phyloP scores from a whole-genome alignment of 176 grass and related monocot species.

The Oryza australiensis region DNA sequence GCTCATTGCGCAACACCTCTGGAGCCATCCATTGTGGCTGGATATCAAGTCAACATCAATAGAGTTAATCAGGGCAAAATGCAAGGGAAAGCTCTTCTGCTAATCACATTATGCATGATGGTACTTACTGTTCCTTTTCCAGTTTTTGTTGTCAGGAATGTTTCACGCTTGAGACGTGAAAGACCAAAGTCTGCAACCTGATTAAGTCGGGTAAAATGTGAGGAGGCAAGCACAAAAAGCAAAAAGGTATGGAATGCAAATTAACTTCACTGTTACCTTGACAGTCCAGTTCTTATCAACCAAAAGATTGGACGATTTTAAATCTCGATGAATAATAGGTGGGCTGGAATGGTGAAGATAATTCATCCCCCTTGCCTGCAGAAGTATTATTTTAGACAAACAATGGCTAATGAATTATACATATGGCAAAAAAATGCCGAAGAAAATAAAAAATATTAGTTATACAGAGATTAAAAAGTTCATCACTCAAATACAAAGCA shows the following conservation, averaged over 20 bases:
- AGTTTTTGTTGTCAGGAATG: conserved; percentile 88
- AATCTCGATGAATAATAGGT: conserved; percentile 92
- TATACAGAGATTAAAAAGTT: background rate
- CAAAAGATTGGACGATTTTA: conserved; percentile 97
- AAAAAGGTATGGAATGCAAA: conserved; percentile 26
- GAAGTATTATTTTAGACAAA: background rate
- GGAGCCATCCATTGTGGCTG: conserved; percentile 99
- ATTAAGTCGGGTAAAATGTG: conserved; percentile 30
- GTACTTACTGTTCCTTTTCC: conserved; percentile 94
- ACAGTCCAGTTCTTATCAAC: conserved; percentile 99
- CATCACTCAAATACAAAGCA: conserved; percentile 30
- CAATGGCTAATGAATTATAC: background rate
- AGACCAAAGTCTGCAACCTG: conserved; percentile 99
- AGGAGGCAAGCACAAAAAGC: background rate
- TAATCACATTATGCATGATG: conserved; percentile 25
- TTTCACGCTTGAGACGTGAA: conserved; percentile 92
- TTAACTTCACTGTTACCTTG: conserved; percentile 57
- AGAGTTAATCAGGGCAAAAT: conserved; percentile 35
- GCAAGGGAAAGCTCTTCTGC: conserved; percentile 14
- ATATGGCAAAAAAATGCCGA: background rate
- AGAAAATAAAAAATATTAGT: background rate
- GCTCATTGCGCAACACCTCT: conserved; percentile 95
- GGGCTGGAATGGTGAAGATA: conserved; percentile 97
- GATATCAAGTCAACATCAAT: conserved; percentile 22
- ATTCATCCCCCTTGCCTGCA: conserved; percentile 96